A percentile compares a stretch with the other conserved stretches of the same genome.
Conservation (phyloP, 306 rosid species). For the Gleditsia sinensis region DNA sequence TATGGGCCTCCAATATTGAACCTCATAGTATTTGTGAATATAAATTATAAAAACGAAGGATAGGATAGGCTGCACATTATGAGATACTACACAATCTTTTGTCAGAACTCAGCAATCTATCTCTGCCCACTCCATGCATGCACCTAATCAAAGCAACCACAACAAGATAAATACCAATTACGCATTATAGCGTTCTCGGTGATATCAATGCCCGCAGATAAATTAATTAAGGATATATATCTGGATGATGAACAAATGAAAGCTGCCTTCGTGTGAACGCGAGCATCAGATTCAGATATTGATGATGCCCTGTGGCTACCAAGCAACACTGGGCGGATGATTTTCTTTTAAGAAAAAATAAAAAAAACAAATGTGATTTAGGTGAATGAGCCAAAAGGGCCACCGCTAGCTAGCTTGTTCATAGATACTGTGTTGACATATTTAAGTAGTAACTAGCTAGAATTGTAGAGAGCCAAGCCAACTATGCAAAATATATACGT, state of each 20-base stretch:
- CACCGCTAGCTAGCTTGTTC: background rate
- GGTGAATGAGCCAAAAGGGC: background rate
- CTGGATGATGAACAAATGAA: constrained; percentile 3
- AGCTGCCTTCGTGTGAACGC: background rate
- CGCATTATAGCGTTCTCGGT: background rate
- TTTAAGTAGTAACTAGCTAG: too few relatives aligned
- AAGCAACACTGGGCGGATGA: background rate
- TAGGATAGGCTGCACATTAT: background rate
- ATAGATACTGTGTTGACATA: background rate
- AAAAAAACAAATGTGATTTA: too few relatives aligned
- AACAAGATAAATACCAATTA: background rate
- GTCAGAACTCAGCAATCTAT: background rate
- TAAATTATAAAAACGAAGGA: background rate
- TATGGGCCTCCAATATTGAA: too few relatives aligned
- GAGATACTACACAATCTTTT: background rate
- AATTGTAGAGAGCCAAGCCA: constrained; percentile 15
- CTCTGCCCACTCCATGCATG: constrained; percentile 16
- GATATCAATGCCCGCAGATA: background rate
- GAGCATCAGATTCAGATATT: too few relatives aligned
- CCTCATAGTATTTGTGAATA: background rate
- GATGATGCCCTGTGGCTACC: background rate
- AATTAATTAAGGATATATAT: background rate
- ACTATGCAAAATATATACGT: background rate
- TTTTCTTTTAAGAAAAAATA: too few relatives aligned
- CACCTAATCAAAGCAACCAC: background rate